A percentile compares a stretch with the other conserved stretches of the same genome.
Evolutionary conservation across 2,329 filamentous ascomycete genomes (phyloP).

Genomic region (Aureobasidium musti): DNA sequence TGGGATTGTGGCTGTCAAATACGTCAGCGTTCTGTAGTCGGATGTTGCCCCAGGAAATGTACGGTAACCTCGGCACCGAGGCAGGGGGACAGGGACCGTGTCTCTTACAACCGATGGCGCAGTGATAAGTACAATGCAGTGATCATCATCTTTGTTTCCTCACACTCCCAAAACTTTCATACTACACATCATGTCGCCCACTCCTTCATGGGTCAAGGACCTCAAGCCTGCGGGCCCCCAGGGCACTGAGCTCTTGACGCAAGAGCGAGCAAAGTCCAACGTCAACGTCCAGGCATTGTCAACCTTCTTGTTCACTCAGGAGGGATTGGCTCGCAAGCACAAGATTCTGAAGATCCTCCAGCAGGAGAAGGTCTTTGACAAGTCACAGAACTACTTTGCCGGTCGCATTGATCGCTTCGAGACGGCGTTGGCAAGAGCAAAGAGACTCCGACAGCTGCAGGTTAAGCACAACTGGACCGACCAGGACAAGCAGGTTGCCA

Average conservation of each 20-base stretch:
- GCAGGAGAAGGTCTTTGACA: conserved; percentile 71
- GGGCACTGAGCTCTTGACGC: conserved; percentile 67
- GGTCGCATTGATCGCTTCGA: conserved; percentile 70
- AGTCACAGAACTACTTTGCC: conserved; percentile 74
- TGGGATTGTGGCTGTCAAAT: not conserved
- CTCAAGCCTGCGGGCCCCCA: conserved; percentile 67
- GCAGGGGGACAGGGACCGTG: conserved; percentile 12
- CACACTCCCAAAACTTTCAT: not conserved
- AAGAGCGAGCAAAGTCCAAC: conserved; percentile 67
- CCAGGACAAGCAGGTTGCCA: conserved; percentile 65
- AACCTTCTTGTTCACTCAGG: conserved; percentile 68
- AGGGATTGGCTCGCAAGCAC: conserved; percentile 62
- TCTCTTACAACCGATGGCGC: not conserved
- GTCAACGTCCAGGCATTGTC: conserved; percentile 68
- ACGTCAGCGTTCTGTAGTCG: conserved; percentile 15
- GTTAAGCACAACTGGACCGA: conserved; percentile 66
- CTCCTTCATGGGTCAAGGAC: conserved; percentile 65
- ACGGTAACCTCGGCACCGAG: conserved; percentile 24
- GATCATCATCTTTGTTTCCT: conserved; percentile 20
- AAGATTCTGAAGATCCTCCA: conserved; percentile 65
- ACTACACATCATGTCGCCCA: conserved; percentile 31
- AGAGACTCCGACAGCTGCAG: conserved; percentile 67
- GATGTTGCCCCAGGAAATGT: conserved; percentile 1
- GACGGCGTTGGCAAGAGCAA: conserved; percentile 67
- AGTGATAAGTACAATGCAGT: conserved; percentile 19